These are phyloP conservation scores for Ruellia speciosa DNA, from an alignment of 305 asterid species.

Conservation along the genomic window DNA sequence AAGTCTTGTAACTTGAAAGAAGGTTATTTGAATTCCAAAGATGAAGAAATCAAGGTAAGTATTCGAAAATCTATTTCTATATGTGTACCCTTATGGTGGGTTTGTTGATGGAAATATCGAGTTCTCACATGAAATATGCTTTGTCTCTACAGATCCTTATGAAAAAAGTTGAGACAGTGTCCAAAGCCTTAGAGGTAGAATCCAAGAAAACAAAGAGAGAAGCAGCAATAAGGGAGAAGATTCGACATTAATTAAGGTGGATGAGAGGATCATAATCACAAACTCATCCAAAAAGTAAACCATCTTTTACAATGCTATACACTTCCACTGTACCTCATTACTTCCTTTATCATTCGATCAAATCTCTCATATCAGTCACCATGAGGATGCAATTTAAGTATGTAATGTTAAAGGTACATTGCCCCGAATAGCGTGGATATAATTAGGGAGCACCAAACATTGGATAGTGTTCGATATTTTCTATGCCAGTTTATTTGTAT, in stretches of 20 bases:
- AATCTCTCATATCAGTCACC: too few species aligned
- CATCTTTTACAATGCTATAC: neutral
- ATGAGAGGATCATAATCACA: too few species aligned
- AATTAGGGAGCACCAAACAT: constrained; percentile 14
- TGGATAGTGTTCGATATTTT: constrained; percentile 17
- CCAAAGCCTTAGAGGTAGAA: constrained; percentile 59
- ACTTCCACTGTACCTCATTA: too few species aligned
- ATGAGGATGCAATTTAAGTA: too few species aligned
- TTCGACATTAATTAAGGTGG: constrained; percentile 27
- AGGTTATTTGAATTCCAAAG: constrained; percentile 42
- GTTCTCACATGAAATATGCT: neutral
- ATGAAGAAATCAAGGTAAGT: constrained; percentile 66
- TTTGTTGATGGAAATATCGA: neutral
- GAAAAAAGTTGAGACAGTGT: constrained; percentile 54
- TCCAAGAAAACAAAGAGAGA: constrained; percentile 61
- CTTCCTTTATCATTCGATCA: too few species aligned
- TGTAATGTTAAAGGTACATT: constrained; percentile 23
- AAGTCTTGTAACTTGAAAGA: constrained; percentile 54
- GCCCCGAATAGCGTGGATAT: neutral
- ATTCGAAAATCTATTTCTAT: constrained; percentile 1
- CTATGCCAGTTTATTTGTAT: constrained; percentile 3
- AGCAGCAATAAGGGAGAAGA: constrained; percentile 46
- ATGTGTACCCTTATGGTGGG: neutral
- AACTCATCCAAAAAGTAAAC: constrained; percentile 44
- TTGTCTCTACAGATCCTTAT: constrained; percentile 40